Evolutionary conservation across 2,329 filamentous ascomycete genomes (phyloP), one percentile per base, ranked within the genome.

Genomic region (Alternaria ventricosa): DNA sequence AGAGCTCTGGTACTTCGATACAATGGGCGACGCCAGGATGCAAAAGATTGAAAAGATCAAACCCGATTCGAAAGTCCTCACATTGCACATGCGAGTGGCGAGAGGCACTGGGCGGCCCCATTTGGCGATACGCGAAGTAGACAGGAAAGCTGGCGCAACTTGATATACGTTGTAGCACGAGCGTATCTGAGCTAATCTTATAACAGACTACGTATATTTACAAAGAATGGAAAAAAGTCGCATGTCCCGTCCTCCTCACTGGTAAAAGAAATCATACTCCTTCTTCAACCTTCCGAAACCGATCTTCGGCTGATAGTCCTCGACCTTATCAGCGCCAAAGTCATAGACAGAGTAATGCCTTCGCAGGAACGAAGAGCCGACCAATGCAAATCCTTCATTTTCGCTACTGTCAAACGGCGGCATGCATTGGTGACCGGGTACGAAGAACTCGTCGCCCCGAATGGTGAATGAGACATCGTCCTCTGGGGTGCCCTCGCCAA

Each of bases 241-340:
- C 27, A 15, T 36, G 18, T 7, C 27, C 28, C 28, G 15, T 22
- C 5, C n/a, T 55, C 20, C n/a, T 55, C 20, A 57, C 30, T 22
- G 41, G 9, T 62, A 54, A 23, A 58, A 11, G 36, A 25, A 72
- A 47, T 69, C 68, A 15, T 63, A 71, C 63, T 71, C 61, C 50
- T 63, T 66, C 63, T 72, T 72, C 55, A 72, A 44, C 51, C 49
- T 60, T 15, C 68, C 70, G 47, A 72, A 72, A 1, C 68, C 70
- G 20, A 71, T 54, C 18, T 33, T 57, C 5, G 70, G 70, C 56
- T 56, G 41, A 12, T 71, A 71, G 0, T 66, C 51, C 4, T 56
- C 63, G 6, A 70, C 66, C 54, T 63, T 61, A 10, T 56, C 36
- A 4, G 57, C 63, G 1, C 70, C 68, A 51, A 71, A 71, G 23